Conservation (phyloP, 768 basidiomycete genomes). For the Lyophyllum decastes region DNA sequence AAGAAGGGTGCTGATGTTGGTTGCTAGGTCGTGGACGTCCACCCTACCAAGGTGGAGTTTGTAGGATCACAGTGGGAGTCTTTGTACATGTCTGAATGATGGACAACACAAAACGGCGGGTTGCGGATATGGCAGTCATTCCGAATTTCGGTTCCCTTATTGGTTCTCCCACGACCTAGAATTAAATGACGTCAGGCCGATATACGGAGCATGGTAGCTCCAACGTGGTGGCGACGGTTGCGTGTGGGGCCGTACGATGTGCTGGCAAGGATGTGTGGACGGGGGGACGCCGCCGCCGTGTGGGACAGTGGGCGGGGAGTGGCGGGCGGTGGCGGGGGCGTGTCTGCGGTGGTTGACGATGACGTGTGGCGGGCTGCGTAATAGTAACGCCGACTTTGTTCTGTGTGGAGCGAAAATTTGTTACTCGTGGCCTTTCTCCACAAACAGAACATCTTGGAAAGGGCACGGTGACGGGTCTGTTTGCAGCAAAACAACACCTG, state of each 20-base stretch:
- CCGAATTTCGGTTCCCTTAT: background rate
- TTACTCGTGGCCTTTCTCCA: slow-evolving; percentile 20
- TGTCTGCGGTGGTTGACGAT: background rate
- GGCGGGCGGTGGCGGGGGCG: background rate
- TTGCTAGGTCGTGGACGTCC: background rate
- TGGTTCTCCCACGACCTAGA: slow-evolving; percentile 2
- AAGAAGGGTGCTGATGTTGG: background rate
- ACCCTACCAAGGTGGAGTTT: too few relatives aligned
- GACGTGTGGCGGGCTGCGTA: slow-evolving; percentile 17
- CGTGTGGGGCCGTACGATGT: background rate
- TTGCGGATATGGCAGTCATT: background rate
- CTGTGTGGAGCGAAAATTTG: slow-evolving; percentile 22
- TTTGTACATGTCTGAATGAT: too few relatives aligned
- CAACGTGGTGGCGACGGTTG: background rate
- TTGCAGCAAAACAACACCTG: slow-evolving; percentile 2
- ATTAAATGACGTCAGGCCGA: slow-evolving; percentile 13
- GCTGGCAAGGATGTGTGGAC: background rate
- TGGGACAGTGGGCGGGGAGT: background rate
- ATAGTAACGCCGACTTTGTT: slow-evolving; percentile 17
- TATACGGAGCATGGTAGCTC: background rate
- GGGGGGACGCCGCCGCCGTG: background rate
- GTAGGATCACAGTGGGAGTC: background rate
- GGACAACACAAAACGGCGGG: too few relatives aligned
- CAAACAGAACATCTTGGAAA: background rate
- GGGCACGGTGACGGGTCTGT: background rate